Base-by-base conservation (phyloP, 495 filamentous ascomycete genomes). In the Neurospora sp. region DNA sequence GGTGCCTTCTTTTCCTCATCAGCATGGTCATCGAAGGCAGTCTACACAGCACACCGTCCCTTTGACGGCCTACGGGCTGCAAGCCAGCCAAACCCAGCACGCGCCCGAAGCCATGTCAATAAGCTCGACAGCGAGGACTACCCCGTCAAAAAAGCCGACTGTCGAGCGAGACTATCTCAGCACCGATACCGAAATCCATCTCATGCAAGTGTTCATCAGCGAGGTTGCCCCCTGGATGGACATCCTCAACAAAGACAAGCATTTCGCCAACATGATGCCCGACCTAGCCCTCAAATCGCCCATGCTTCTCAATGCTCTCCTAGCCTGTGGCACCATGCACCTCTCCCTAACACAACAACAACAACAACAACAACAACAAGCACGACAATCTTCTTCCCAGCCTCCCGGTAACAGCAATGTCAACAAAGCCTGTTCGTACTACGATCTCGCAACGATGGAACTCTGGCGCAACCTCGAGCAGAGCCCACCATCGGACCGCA, bases 181-280 rank as follows among this genome's bases (percentile, higher is more conserved):
- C 72, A 87, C 87, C 16, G 88, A 90, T 3, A 91, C 97, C 65
- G 92, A 97, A 79, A 86, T 94, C 2, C 84, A 90, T 48, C 92
- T 93, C 76, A 92, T 99, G 89, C 93, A 96, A 78, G 89, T 92
- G 0, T 99, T 97, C 78, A 89, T 96, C 37, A 93, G 97, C 77
- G 92, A 97, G 75, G 91, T 99, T 18, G 94, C 92, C 4, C 81
- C 92, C 20, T 97, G 95, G 92, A 96, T 99, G 93, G 96, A 98
- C 80, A 92, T 89, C 68, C 88, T 97, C 84, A 92, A 97, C 83
- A 87, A 88, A 39, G 86, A 88, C 78, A 96, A 97, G 84, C 93
- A 98, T 87, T 99, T 98, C 79, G 92, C 92, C 38, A 88, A 91
- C 72, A 83, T 92, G 40, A 83, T 97, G 10, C 96, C 96, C 3